A percentile compares a stretch with the other conserved stretches of the same genome.
These are phyloP conservation scores for Fraxinus platypoda DNA, from an alignment of 305 asterid species.

Conservation along the genomic window DNA sequence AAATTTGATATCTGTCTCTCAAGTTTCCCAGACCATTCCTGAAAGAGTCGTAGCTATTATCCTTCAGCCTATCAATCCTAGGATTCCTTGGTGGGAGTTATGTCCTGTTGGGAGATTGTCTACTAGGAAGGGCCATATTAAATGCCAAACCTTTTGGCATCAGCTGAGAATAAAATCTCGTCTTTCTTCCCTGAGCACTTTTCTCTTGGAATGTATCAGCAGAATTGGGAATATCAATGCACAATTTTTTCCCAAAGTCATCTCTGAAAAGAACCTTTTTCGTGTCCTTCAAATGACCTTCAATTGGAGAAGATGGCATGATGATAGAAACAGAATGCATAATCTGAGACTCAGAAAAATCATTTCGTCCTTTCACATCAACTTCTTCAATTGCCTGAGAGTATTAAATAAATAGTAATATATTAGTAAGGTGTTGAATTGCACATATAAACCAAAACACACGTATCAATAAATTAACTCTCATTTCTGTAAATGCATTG, in stretches of 20 bases:
- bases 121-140: constrained; percentile 16
- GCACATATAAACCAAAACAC: neutral
- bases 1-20: constrained; percentile 66
- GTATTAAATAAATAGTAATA: neutral
- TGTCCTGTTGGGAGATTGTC: constrained; percentile 18
- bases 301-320: constrained; percentile 65
- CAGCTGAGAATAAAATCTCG: constrained; percentile 58
- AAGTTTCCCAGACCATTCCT: constrained; percentile 72
- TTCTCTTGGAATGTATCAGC: neutral
- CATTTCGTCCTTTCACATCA: constrained; percentile 19
- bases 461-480: neutral
- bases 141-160: constrained; percentile 42
- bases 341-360: constrained; percentile 16
- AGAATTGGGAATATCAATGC: constrained; percentile 12
- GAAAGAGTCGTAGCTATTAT: constrained; percentile 65
- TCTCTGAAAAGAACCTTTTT: constrained; percentile 43
- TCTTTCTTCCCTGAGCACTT: constrained; percentile 2
- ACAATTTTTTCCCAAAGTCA: constrained; percentile 1
- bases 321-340: constrained; percentile 56
- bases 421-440: neutral
- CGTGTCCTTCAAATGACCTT: constrained; percentile 27
- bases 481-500: neutral
- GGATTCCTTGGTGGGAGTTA: constrained; percentile 32
- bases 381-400: constrained; percentile 44
- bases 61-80: constrained; percentile 39